Evolutionary conservation across 2,329 filamentous ascomycete genomes (phyloP), one percentile per base, ranked within the genome.

Genomic region (Seiridium unicorne): DNA sequence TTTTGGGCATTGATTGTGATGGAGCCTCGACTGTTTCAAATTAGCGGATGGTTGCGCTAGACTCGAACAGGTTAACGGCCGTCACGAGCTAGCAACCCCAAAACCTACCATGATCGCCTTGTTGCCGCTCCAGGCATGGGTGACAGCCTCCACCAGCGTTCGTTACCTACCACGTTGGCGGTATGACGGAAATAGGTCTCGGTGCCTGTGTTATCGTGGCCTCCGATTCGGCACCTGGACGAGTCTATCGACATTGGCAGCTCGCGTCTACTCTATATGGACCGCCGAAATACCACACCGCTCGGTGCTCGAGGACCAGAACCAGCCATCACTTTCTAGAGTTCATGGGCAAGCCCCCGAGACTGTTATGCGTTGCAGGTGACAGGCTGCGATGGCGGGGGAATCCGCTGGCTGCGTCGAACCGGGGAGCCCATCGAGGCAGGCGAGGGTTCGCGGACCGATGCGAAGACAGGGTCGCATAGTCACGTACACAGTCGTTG

Each of bases 1-100:
- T 54, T 51, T 70, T 69, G 69, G 68, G 63, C 66, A 68, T 66
- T 66, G 66, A 66, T 64, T 64, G 67, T 64, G 62, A 68, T 66
- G 62, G 65, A 62, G 65, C 62, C 63, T 66, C 63, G 40, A 57
- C 49, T 67, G 70, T 72, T 72, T 72, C 70, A 71, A 68, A 68
- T 66, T 64, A 67, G 65, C 64, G 64, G 68, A 62, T 63, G 59
- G 60, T 61, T 58, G 54, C 44, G 51, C 68, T 67, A 69, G 65
- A 35, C 68, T 66, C 57, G 60, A 67, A 66, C 18, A 53, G 64
- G 67, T 49, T 63, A 64, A 59, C 62, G 65, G 62, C 65, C 66
- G 66, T 68, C 64, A 63, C 68, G 63, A 62, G 36, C 26, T 65
- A 58, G 60, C 61, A 57, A 46, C 54, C 54, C 60, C 62, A 62